Base-by-base conservation (phyloP, 768 basidiomycete genomes). In the Infundibulicybe gibba region DNA sequence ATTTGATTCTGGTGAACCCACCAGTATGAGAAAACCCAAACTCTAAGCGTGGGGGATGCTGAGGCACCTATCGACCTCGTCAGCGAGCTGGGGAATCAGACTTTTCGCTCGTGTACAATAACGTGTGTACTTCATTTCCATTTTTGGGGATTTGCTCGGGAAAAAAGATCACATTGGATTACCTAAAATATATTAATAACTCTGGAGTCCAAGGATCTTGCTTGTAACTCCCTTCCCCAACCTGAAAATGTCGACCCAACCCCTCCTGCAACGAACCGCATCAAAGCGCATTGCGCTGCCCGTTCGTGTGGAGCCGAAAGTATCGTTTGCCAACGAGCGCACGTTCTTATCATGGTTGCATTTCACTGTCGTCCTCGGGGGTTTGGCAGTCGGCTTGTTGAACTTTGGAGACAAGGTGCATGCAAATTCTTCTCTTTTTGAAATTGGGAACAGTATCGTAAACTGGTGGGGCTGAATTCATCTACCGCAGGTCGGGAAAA, bases 331-430 rank as follows among this genome's bases (percentile, higher is more conserved):
- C 37, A 94, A 94, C 65, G 92, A 94, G 66, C 82, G 90, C 47
- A 94, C 97, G 0, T 98, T 98, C 70, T 76, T 99, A 39, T 94
- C 94, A 77, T 98, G 95, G 97, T 79, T 97, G 41, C 94, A 97
- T 67, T 97, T 97, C 65, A 94, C 94, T 34, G 93, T 98, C 68
- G 92, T 99, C 48, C 83, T 99, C 6, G 94, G 95, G 21, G 97
- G 97, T 48, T 79, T 99, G 40, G 90, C 94, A 1, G 94, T 98
- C 12, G 97, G 97, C 10, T 69, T 99, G 48, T 75, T 99, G 57
- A 99, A 99, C 68, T 99, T 99, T 72, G 97, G 97, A 50, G 97
- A 98, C 66, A 90, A 90, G 71, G 93, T 87, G 49, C 49, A 72
- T 59, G n/a, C 40, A 17, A 49, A 43, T 19, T n/a, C 25, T 44